Base-by-base conservation (phyloP, 176 grass and related monocot genomes). In the Zoysia japonica region DNA sequence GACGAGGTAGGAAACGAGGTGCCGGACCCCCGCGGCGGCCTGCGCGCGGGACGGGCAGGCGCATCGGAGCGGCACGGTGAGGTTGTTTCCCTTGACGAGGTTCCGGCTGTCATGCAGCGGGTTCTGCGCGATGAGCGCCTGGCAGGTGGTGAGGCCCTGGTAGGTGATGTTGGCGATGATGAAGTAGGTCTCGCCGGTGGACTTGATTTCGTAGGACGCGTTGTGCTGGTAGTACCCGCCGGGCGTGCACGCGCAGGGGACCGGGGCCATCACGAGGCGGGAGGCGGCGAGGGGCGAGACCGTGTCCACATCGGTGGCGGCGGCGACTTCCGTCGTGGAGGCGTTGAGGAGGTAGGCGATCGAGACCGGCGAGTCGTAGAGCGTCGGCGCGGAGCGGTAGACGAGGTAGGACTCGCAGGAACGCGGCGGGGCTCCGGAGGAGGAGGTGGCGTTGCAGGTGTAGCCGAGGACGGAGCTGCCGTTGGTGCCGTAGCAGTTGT, bases 61-160 rank as follows among this genome's bases (percentile, higher is more conserved):
- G 75, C 94, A 97, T 0, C 94, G 91, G 72, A 97, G 11, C 38
- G 94, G 94, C 15, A 93, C 84, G 50, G 70, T 67, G 74, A 97
- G 3, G 54, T 61, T 63, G 28, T 78, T 2, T 8, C 83, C 78
- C 3, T 16, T 7, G 44, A 43, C 6, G 45, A 97, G 76, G 9
- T 17, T 0, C 2, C 28, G 73, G 77, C 76, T 90, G n/a, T 77
- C 63, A 74, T 28, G 63, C 1, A 13, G 7, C 11, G 94, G 84
- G 46, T 97, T 97, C 87, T 93, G 94, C 0, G 71, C 89, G 13
- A 93, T 93, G 78, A 97, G 82, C 9, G 94, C 88, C 80, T 97
- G 94, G 84, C 94, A 97, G 7, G 87, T 80, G 56, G 94, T 72
- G 75, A 97, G 91, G 47, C 91, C 94, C 87, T 93, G 87, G 85